Evolutionary conservation across 106 monocot species (phyloP).

Genomic region (Apostasia shenzhenica): DNA sequence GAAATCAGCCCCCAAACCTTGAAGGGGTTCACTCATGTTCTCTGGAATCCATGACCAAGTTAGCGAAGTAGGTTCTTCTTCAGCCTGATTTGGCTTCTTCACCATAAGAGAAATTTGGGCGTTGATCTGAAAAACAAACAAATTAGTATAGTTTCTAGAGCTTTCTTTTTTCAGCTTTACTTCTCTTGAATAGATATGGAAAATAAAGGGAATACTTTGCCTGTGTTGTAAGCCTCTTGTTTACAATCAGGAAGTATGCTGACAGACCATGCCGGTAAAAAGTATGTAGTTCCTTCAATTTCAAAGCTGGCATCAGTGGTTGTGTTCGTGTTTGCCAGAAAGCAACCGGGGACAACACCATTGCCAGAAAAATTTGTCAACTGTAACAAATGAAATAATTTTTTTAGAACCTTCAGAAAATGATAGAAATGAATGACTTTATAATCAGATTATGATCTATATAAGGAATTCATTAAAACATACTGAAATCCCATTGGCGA

Average conservation of each 20-base stretch:
- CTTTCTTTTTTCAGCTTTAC: not conserved
- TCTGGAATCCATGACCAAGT: constrained; percentile 52
- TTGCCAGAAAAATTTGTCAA: constrained; percentile 35
- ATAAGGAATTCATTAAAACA: not conserved
- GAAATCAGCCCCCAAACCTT: constrained; percentile 1
- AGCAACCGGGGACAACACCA: constrained; percentile 34
- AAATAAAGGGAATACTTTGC: constrained; percentile 37
- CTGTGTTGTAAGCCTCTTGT: constrained; percentile 61
- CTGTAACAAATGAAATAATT: constrained; percentile 13
- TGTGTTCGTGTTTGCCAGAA: constrained; percentile 45
- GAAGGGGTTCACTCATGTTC: constrained; percentile 5
- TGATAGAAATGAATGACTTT: not conserved
- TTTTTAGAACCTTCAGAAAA: not conserved
- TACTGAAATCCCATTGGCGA: constrained; percentile 28
- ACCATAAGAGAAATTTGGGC: constrained; percentile 40
- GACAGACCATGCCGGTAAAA: constrained; percentile 64
- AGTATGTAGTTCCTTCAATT: constrained; percentile 28
- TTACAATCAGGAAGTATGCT: constrained; percentile 71
- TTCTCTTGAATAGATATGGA: not conserved
- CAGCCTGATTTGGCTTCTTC: constrained; percentile 25
- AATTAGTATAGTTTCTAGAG: not conserved
- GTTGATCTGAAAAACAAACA: constrained; percentile 19
- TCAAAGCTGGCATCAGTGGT: constrained; percentile 20
- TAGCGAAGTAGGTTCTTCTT: constrained; percentile 17
- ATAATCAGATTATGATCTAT: not conserved